phyloP scores from a whole-genome alignment of 2,329 filamentous ascomycete species.

The Phyllosticta citrichinensis region DNA sequence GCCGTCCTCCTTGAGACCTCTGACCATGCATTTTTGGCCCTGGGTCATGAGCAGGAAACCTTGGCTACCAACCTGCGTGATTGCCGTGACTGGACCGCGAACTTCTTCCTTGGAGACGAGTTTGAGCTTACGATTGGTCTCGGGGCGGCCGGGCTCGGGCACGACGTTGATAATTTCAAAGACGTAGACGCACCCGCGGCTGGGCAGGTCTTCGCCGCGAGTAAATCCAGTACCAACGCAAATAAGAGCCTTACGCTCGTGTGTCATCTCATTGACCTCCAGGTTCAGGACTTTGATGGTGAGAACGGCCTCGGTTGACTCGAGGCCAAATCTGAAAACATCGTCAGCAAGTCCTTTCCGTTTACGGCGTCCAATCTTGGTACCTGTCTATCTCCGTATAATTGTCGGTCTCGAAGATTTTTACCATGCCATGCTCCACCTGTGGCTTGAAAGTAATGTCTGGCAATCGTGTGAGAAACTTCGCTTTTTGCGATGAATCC shows the following conservation, averaged over 20 bases:
- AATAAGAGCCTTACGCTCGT: slow-evolving; percentile 73
- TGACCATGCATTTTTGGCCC: slow-evolving; percentile 94
- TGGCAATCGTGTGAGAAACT: slow-evolving; percentile 12
- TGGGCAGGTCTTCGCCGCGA: slow-evolving; percentile 84
- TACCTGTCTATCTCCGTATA: slow-evolving; percentile 68
- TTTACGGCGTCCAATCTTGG: slow-evolving; percentile 4
- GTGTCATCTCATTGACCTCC: slow-evolving; percentile 83
- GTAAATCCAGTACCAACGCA: slow-evolving; percentile 75
- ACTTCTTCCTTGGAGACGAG: slow-evolving; percentile 84
- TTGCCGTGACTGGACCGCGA: slow-evolving; percentile 77
- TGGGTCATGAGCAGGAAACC: slow-evolving; percentile 85
- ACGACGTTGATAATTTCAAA: slow-evolving; percentile 90
- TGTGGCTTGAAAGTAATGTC: slow-evolving; percentile 53
- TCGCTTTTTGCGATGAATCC: background rate
- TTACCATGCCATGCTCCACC: slow-evolving; percentile 61
- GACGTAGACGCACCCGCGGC: slow-evolving; percentile 76
- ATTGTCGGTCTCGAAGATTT: slow-evolving; percentile 66
- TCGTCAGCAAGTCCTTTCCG: background rate
- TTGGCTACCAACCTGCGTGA: slow-evolving; percentile 77
- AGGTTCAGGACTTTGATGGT: slow-evolving; percentile 75
- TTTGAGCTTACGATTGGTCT: slow-evolving; percentile 78
- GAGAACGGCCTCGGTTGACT: slow-evolving; percentile 65
- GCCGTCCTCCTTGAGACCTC: slow-evolving; percentile 90
- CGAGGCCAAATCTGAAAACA: slow-evolving; percentile 48
- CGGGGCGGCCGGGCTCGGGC: slow-evolving; percentile 72